phyloP scores from a whole-genome alignment of 169 alveolate genomes.

The Plasmodium yoelii region DNA sequence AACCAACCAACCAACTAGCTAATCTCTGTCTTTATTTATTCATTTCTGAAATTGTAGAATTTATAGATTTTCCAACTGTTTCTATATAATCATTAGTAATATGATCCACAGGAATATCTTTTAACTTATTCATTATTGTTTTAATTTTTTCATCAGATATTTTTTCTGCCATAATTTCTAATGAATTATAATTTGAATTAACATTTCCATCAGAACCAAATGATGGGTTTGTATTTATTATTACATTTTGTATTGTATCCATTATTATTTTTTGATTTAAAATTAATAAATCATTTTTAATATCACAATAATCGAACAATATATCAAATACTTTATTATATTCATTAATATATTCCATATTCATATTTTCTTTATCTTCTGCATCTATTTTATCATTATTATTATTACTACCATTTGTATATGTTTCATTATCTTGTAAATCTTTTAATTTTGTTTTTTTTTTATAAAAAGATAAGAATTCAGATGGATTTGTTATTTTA shows the following conservation, averaged over 20 bases:
- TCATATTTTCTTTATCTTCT: slow-evolving; percentile 26
- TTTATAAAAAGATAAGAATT: slow-evolving; percentile 80
- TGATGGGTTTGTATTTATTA: slow-evolving; percentile 42
- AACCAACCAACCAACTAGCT: no score
- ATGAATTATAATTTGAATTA: slow-evolving; percentile 18
- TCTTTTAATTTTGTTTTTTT: slow-evolving; percentile 36
- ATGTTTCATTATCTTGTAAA: neutral
- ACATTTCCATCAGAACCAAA: slow-evolving; percentile 39
- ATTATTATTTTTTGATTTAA: slow-evolving; percentile 32
- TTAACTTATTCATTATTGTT: neutral
- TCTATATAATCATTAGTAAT: slow-evolving; percentile 34
- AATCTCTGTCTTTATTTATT: no score
- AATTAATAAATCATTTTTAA: slow-evolving; percentile 27
- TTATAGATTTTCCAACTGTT: neutral
- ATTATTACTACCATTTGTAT: neutral
- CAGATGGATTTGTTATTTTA: slow-evolving; percentile 86
- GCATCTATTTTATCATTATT: neutral
- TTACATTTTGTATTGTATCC: slow-evolving; percentile 50
- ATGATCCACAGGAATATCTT: slow-evolving; percentile 31
- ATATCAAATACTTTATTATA: slow-evolving; percentile 72
- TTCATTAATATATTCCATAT: slow-evolving; percentile 51
- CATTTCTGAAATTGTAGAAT: no score
- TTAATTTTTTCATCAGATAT: slow-evolving; percentile 25
- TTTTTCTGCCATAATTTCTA: slow-evolving; percentile 21
- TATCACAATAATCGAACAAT: slow-evolving; percentile 39